Conservation (phyloP, 1,139 yeast species). For the Sugiyamaella neomexicana region DNA sequence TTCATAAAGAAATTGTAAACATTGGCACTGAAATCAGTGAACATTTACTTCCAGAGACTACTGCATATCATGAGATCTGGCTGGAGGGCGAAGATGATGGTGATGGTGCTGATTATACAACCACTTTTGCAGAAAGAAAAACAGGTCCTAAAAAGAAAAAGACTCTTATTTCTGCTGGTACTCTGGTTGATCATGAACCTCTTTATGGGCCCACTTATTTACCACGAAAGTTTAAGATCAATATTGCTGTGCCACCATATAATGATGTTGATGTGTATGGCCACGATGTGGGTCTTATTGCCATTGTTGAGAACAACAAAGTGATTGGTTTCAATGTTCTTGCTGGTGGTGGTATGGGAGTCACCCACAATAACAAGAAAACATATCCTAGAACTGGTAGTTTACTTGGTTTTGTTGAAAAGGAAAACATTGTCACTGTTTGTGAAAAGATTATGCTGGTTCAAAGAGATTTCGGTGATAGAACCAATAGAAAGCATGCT, state of each 20-base stretch:
- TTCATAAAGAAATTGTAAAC: conserved; percentile 72
- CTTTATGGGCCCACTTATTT: conserved; percentile 81
- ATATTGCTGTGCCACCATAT: conserved; percentile 93
- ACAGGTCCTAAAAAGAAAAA: conserved; percentile 82
- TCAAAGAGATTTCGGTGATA: conserved; percentile 94
- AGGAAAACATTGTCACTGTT: conserved; percentile 68
- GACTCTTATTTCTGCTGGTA: conserved; percentile 75
- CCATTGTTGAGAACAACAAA: conserved; percentile 69
- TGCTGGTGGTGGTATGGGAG: conserved; percentile 99
- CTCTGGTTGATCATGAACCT: conserved; percentile 67
- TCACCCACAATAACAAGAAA: conserved; percentile 94
- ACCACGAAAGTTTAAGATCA: conserved; percentile 95
- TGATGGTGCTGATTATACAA: conserved; percentile 66
- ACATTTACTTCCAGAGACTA: conserved; percentile 81
- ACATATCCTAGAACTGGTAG: conserved; percentile 96
- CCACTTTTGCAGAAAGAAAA: conserved; percentile 70
- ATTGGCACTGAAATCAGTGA: conserved; percentile 71
- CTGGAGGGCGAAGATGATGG: conserved; percentile 78
- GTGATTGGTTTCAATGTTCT: conserved; percentile 76
- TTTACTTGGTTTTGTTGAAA: conserved; percentile 70
- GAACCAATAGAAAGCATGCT: conserved; percentile 96
- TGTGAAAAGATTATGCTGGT: conserved; percentile 93
- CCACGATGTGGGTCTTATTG: conserved; percentile 89
- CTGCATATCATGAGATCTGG: conserved; percentile 98
- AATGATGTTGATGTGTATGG: conserved; percentile 97